Conservation (phyloP, 2,329 filamentous ascomycete genomes). For the Eurotiales sp. region DNA sequence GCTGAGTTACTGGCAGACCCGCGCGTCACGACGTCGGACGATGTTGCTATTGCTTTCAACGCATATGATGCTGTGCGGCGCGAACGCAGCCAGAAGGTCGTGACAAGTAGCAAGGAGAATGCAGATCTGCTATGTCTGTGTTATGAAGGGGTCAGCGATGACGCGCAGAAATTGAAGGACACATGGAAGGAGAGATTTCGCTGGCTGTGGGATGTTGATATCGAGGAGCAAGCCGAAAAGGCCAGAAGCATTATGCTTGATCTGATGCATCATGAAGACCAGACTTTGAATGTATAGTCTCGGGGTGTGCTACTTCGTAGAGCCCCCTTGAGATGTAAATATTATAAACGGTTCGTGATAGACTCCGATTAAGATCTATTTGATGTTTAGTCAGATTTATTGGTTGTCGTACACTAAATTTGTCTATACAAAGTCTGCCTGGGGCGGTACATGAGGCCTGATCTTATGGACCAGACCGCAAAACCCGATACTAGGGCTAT, state of each 20-base stretch:
- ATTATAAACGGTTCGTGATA: too few relatives aligned
- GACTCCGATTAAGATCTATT: too few relatives aligned
- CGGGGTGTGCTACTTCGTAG: too few relatives aligned
- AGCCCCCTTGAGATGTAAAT: too few relatives aligned
- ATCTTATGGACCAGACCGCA: too few relatives aligned
- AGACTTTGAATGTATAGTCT: too few relatives aligned
- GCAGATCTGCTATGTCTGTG: slow-evolving; percentile 30
- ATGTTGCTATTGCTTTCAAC: slow-evolving; percentile 46
- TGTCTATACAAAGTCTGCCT: too few relatives aligned
- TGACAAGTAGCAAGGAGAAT: slow-evolving; percentile 48
- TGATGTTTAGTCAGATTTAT: too few relatives aligned
- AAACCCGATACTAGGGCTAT: too few relatives aligned
- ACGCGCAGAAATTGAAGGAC: slow-evolving; percentile 23
- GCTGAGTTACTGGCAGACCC: slow-evolving; percentile 46
- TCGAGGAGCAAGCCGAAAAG: slow-evolving; percentile 18
- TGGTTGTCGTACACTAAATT: too few relatives aligned
- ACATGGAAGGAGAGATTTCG: slow-evolving; percentile 23
- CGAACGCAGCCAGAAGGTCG: slow-evolving; percentile 48
- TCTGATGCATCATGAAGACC: background rate
- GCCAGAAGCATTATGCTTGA: slow-evolving; percentile 5
- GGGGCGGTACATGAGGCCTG: too few relatives aligned
- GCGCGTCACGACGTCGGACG: slow-evolving; percentile 23
- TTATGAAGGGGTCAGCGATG: slow-evolving; percentile 24
- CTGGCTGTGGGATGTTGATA: slow-evolving; percentile 35
- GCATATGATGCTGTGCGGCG: slow-evolving; percentile 51